A percentile compares a stretch with the other conserved stretches of the same genome.
phyloP scores from a whole-genome alignment of 768 basidiomycete genomes.

The Asterophora parasitica region DNA sequence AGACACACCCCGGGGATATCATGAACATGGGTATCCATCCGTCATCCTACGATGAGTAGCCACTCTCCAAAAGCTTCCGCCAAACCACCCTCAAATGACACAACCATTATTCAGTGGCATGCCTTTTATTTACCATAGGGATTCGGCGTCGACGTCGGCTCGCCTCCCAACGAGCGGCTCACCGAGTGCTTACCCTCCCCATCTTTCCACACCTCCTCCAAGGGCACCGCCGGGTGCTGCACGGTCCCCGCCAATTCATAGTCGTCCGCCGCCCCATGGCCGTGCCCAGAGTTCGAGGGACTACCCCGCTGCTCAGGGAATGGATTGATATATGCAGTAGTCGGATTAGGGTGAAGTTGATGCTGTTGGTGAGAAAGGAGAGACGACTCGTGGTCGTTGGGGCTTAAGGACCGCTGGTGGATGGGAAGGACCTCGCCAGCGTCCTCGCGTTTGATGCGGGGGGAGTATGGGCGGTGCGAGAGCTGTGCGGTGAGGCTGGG shows the following conservation, averaged over 20 bases:
- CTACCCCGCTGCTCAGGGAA: slow-evolving; percentile 3
- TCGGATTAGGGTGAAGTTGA: background rate
- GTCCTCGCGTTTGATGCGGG: slow-evolving; percentile 51
- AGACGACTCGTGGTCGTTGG: slow-evolving; percentile 8
- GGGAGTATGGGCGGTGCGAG: slow-evolving; percentile 68
- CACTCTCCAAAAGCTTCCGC: too few relatives aligned
- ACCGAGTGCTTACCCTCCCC: slow-evolving; percentile 18
- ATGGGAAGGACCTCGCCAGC: slow-evolving; percentile 35
- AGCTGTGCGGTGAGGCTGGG: slow-evolving; percentile 59
- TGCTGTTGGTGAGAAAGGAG: slow-evolving; percentile 14
- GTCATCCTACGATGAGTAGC: too few relatives aligned
- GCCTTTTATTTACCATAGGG: too few relatives aligned
- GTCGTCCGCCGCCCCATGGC: slow-evolving; percentile 9
- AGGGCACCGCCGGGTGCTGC: slow-evolving; percentile 23
- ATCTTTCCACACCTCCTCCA: slow-evolving; percentile 33
- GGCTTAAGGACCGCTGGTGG: slow-evolving; percentile 16
- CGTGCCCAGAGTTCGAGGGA: background rate
- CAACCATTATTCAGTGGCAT: too few relatives aligned
- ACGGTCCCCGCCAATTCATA: slow-evolving; percentile 32
- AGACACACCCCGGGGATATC: too few relatives aligned
- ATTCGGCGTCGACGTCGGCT: too few relatives aligned
- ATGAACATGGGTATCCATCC: too few relatives aligned
- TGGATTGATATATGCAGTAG: slow-evolving; percentile 11
- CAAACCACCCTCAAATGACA: too few relatives aligned
- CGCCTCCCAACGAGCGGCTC: slow-evolving; percentile 6